These are phyloP conservation scores for Globisporangium apiculatum DNA, from an alignment of 352 stramenopile genomes.

Conservation along the genomic window DNA sequence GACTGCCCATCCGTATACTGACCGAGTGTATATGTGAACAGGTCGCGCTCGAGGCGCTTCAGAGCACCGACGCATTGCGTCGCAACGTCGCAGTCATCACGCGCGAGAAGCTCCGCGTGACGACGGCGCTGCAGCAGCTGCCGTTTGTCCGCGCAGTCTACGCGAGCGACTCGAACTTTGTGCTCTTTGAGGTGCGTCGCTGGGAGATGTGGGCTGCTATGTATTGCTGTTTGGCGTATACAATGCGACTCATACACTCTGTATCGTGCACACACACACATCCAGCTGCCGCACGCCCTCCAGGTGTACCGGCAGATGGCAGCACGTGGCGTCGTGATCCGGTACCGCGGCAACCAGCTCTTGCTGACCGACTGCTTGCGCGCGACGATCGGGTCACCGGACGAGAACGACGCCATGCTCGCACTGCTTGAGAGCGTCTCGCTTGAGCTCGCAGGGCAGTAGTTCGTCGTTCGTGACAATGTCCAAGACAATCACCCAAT, in stretches of 20 bases:
- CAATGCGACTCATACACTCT: not conserved
- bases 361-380: constrained; percentile 94
- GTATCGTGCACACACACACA: constrained; percentile 2
- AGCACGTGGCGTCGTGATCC: constrained; percentile 91
- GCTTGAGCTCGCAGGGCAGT: constrained; percentile 22
- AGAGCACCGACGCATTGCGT: constrained; percentile 41
- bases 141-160: constrained; percentile 93
- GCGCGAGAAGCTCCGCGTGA: constrained; percentile 80
- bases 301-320: constrained; percentile 94
- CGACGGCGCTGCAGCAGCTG: constrained; percentile 76
- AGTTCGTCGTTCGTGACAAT: not conserved
- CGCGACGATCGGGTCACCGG: constrained; percentile 90
- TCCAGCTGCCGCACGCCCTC: constrained; percentile 80
- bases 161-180: constrained; percentile 96
- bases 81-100: constrained; percentile 70
- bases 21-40: not conserved
- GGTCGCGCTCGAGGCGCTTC: constrained; percentile 61
- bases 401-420: constrained; percentile 94
- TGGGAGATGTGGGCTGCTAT: not conserved
- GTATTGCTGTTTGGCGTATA: not conserved
- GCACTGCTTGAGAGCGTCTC: constrained; percentile 69
- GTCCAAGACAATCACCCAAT: not conserved
- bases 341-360: constrained; percentile 95
- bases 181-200: constrained; percentile 89
- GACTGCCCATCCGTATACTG: too few relatives aligned